These are phyloP conservation scores for Coemansia sp. DNA, from an alignment of 192 early-diverging fungal genomes.

Conservation along the genomic window DNA sequence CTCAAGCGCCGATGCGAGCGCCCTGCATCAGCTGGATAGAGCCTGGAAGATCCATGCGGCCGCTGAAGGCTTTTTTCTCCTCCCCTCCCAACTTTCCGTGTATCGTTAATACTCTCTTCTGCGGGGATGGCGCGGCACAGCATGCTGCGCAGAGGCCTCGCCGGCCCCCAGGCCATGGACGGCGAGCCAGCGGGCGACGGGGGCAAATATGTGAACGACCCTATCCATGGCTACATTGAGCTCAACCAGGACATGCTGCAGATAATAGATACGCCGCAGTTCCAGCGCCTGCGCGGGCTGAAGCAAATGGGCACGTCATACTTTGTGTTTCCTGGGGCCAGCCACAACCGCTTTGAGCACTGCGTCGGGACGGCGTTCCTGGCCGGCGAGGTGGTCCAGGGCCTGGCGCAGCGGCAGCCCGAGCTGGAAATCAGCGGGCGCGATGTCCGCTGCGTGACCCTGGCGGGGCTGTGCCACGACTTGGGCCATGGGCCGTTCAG, in stretches of 20 bases:
- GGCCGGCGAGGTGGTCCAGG: conserved; percentile 64
- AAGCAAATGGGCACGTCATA: conserved; percentile 86
- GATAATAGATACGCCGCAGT: conserved; percentile 90
- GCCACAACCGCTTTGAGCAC: conserved; percentile 97
- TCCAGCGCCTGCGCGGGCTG: conserved; percentile 89
- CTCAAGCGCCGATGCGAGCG: too few relatives aligned
- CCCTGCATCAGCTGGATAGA: too few relatives aligned
- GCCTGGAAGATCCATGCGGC: too few relatives aligned
- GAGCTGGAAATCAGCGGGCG: conserved; percentile 69
- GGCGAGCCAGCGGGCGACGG: not conserved
- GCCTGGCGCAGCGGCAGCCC: conserved; percentile 67
- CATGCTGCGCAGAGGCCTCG: conserved; percentile 21
- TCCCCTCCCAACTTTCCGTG: too few relatives aligned
- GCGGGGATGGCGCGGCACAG: conserved; percentile 2
- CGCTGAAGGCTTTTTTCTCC: too few relatives aligned
- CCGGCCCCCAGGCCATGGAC: not conserved
- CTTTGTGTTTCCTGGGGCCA: conserved; percentile 86
- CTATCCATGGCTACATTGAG: conserved; percentile 61
- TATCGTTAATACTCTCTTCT: too few relatives aligned
- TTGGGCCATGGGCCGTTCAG: conserved; percentile 95
- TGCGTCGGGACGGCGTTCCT: conserved; percentile 82
- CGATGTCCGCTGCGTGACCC: conserved; percentile 78
- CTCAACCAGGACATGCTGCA: conserved; percentile 60
- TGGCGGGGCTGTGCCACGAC: conserved; percentile 94
- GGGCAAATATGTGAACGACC: conserved; percentile 42